Conservation (phyloP, 2,329 filamentous ascomycete species). For the Beauveria bassiana region DNA sequence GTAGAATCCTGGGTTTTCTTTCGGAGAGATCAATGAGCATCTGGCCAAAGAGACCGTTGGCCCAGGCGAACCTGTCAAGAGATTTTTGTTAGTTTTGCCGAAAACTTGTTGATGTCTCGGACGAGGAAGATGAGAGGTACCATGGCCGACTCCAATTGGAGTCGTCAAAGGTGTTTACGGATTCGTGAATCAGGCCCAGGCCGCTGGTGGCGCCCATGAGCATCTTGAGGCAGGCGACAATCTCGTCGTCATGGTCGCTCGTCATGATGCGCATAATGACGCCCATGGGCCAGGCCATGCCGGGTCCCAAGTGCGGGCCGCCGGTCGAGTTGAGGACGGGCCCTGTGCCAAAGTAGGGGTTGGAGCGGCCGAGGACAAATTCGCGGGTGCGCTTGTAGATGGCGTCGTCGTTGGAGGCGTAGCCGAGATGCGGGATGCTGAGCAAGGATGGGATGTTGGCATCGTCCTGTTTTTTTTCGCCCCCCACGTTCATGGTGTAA, state of each 20-base stretch:
- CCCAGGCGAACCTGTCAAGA: constrained; percentile 69
- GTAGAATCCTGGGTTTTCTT: constrained; percentile 60
- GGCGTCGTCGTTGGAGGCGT: constrained; percentile 47
- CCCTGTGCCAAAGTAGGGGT: constrained; percentile 62
- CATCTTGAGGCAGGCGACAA: constrained; percentile 52
- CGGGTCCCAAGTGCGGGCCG: constrained; percentile 48
- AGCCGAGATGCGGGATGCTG: constrained; percentile 53
- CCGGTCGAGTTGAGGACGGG: constrained; percentile 44
- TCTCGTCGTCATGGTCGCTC: constrained; percentile 66
- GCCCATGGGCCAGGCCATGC: constrained; percentile 83
- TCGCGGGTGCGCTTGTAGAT: constrained; percentile 67
- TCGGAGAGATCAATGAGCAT: constrained; percentile 68
- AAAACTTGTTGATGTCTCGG: background rate
- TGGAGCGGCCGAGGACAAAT: constrained; percentile 63
- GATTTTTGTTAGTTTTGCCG: constrained; percentile 22
- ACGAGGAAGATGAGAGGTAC: constrained; percentile 21
- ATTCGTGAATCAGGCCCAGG: constrained; percentile 74
- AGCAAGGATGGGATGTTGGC: constrained; percentile 56
- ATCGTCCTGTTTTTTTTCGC: constrained; percentile 36
- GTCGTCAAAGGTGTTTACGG: constrained; percentile 27
- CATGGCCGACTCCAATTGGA: constrained; percentile 28
- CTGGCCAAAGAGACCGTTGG: constrained; percentile 81
- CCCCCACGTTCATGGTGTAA: background rate
- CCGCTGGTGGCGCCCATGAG: constrained; percentile 62
- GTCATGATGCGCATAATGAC: constrained; percentile 75